Conservation (phyloP, 176 grass and related monocot genomes). For the Triticum timopheevii region DNA sequence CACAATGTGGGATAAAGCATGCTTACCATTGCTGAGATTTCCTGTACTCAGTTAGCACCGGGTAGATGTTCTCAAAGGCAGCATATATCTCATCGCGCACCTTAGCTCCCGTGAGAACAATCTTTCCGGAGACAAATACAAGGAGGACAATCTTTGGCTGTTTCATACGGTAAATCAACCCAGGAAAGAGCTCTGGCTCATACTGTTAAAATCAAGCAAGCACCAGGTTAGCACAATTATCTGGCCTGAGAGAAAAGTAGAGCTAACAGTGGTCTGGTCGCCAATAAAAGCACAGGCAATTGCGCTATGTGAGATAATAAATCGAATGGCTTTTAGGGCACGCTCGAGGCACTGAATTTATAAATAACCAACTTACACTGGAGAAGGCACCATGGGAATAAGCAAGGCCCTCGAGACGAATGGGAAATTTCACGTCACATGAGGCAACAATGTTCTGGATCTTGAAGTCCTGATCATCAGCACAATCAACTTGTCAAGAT, state of each 20-base stretch:
- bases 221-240: neutral
- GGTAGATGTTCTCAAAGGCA: slow-evolving; percentile 78
- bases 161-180: slow-evolving; percentile 70
- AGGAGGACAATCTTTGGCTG: slow-evolving; percentile 69
- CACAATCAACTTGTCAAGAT: neutral
- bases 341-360: neutral
- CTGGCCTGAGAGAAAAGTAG: neutral
- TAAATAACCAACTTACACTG: slow-evolving; percentile 55
- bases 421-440: slow-evolving; percentile 81
- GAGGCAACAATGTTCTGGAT: slow-evolving; percentile 91
- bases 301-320: neutral
- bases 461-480: slow-evolving; percentile 69
- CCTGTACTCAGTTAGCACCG: slow-evolving; percentile 56
- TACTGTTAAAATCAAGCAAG: slow-evolving; percentile 44
- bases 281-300: neutral
- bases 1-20: neutral
- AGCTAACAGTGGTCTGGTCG: neutral
- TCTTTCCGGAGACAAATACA: slow-evolving; percentile 77
- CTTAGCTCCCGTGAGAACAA: slow-evolving; percentile 71
- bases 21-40: slow-evolving; percentile 49
- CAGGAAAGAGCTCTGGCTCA: slow-evolving; percentile 71
- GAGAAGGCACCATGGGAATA: slow-evolving; percentile 73
- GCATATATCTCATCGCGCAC: slow-evolving; percentile 43
- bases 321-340: neutral
- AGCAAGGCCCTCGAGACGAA: slow-evolving; percentile 75